These are phyloP conservation scores for Pulveroboletus sp. DNA, from an alignment of 768 basidiomycete species.

Conservation along the genomic window DNA sequence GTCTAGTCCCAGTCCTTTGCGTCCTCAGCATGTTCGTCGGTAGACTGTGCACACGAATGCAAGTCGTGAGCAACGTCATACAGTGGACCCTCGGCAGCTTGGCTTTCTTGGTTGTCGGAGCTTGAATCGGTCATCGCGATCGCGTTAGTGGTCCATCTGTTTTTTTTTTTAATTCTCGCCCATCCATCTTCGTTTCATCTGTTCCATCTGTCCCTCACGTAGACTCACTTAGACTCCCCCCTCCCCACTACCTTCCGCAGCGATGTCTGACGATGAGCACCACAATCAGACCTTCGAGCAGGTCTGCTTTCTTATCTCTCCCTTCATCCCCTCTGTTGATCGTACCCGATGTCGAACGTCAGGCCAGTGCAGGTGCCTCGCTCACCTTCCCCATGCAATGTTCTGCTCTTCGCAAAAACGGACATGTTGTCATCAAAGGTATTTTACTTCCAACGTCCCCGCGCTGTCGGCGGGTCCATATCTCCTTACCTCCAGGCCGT, in stretches of 20 bases:
- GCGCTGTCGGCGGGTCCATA: background rate
- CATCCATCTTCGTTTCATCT: constrained; percentile 26
- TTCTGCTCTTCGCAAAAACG: constrained; percentile 91
- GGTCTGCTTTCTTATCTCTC: constrained; percentile 37
- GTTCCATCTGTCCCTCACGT: constrained; percentile 17
- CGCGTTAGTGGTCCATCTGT: constrained; percentile 7
- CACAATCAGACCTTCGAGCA: constrained; percentile 87
- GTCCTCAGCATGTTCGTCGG: background rate
- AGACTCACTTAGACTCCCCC: constrained; percentile 19
- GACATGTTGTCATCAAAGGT: constrained; percentile 96
- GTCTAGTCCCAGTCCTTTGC: background rate
- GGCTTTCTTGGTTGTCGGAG: constrained; percentile 32
- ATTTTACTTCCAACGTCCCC: background rate
- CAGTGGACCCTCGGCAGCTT: constrained; percentile 9
- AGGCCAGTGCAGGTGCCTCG: constrained; percentile 75
- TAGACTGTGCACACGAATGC: background rate
- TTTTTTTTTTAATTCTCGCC: constrained; percentile 13
- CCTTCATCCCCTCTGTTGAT: constrained; percentile 10
- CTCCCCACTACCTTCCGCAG: constrained; percentile 22
- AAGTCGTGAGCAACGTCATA: background rate
- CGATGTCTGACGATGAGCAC: constrained; percentile 91
- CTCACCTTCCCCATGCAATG: constrained; percentile 87
- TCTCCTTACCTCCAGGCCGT: constrained; percentile 44
- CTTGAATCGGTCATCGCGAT: constrained; percentile 35
- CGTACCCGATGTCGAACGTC: constrained; percentile 15